Evolutionary conservation across 345 rosid species (phyloP), one percentile per base, ranked within the genome.

Genomic region (Salix udensis): DNA sequence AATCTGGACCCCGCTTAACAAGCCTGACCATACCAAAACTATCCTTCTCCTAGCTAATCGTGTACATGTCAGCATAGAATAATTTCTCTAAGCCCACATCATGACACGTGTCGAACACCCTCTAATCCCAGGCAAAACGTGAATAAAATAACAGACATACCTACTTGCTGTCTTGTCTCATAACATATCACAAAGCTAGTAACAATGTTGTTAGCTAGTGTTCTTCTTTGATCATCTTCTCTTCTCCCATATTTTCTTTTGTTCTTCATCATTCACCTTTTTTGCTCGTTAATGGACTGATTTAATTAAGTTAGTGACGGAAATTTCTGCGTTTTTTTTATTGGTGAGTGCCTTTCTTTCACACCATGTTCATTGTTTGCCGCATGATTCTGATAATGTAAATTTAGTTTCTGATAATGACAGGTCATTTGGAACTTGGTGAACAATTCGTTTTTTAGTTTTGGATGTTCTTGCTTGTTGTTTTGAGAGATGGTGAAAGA

Each of bases 11-110:
- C 82, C 88, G 85, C 80, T 21, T 58, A 71, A 52, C 65, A 76
- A 37, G 89, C 79, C 67, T 42, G 83, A 70, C 87, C 86, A 69
- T 42, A 64, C 69, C 66, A 66, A 55, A 58, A 58, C 3, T 9
- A 36, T 60, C 62, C 65, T 55, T 44, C 61, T 30, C 39, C 23
- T 61, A 9, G 60, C 0, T 2, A 58, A 65, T 64, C 53, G 72
- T 75, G 14, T 75, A 82, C 81, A 60, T 40, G 8, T 65, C 79
- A 58, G 75, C 79, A 55, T 5, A 55, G 46, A 55, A 77, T 68
- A 80, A 44, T 23, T 39, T 74, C 70, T 68, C 70, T 24, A 67
- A 67, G 68, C 77, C 77, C 75, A 66, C 7, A 26, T 73, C 2
- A 4, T 5, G 1, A 71, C 83, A 79, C 82, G 65, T 84, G 86